Conservation (phyloP, 805 yeast species). For the Schwanniomyces yamadae region DNA sequence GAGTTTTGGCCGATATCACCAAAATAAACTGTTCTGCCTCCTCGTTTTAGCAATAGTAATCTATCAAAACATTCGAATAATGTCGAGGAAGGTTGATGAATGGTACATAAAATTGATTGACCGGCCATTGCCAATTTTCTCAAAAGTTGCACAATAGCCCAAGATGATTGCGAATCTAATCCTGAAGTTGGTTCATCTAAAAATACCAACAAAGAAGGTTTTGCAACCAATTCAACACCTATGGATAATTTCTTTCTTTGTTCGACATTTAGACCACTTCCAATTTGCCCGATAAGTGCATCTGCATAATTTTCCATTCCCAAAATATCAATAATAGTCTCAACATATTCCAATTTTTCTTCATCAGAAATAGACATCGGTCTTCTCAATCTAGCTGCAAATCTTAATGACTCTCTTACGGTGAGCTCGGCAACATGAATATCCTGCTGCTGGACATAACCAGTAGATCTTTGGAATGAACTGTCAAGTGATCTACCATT, state of each 20-base stretch:
- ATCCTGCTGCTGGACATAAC: constrained; percentile 37
- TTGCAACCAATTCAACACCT: constrained; percentile 19
- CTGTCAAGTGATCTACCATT: constrained; percentile 23
- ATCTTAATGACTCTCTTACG: constrained; percentile 27
- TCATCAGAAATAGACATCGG: constrained; percentile 17
- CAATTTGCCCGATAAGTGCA: constrained; percentile 15
- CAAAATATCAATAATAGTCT: constrained; percentile 23
- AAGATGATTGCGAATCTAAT: constrained; percentile 55
- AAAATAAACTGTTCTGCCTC: constrained; percentile 24
- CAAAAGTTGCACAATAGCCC: constrained; percentile 55
- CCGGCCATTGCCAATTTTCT: constrained; percentile 43
- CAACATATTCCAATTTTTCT: constrained; percentile 26
- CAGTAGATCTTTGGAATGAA: constrained; percentile 33
- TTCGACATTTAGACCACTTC: constrained; percentile 19
- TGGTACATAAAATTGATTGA: constrained; percentile 71
- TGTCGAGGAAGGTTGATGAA: constrained; percentile 53
- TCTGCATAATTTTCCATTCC: constrained; percentile 22
- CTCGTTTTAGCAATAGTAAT: constrained; percentile 28
- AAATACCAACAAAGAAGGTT: constrained; percentile 43
- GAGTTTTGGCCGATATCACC: constrained; percentile 26
- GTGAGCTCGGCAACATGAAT: constrained; percentile 32
- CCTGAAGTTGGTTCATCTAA: constrained; percentile 67
- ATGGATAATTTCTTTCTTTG: constrained; percentile 18
- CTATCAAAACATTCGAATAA: constrained; percentile 40
- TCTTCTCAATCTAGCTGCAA: constrained; percentile 27